Conservation (phyloP, 2,329 filamentous ascomycete genomes). For the Verticillium nonalfalfae region DNA sequence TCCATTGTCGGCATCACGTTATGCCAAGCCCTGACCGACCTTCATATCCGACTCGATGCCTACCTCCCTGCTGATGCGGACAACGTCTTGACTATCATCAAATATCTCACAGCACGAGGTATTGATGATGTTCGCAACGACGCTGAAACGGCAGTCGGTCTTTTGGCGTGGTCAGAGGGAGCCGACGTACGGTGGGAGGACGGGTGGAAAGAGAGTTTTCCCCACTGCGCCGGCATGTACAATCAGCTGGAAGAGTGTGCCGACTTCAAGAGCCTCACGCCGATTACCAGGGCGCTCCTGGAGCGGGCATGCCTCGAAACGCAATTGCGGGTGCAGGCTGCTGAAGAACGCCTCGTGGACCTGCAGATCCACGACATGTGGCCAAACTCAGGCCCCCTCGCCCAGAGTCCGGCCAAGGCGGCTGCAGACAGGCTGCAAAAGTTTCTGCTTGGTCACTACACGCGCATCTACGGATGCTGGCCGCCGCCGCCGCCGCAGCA, state of each 20-base stretch:
- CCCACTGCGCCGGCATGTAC: constrained; percentile 62
- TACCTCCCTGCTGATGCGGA: constrained; percentile 52
- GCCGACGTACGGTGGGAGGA: constrained; percentile 56
- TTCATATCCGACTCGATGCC: constrained; percentile 53
- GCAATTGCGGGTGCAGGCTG: constrained; percentile 54
- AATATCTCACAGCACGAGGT: constrained; percentile 51
- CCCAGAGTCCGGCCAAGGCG: constrained; percentile 35
- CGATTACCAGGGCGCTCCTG: constrained; percentile 56
- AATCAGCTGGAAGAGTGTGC: constrained; percentile 40
- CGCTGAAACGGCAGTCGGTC: constrained; percentile 49
- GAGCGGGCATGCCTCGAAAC: constrained; percentile 56
- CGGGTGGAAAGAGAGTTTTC: constrained; percentile 61
- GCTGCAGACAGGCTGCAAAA: constrained; percentile 54
- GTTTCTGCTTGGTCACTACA: constrained; percentile 55
- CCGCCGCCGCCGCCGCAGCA: constrained; percentile 34
- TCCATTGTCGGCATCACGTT: constrained; percentile 60
- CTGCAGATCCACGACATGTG: constrained; percentile 61
- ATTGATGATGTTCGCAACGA: constrained; percentile 61
- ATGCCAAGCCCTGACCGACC: constrained; percentile 55
- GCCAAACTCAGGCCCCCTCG: constrained; percentile 30
- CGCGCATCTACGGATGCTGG: constrained; percentile 52
- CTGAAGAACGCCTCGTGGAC: constrained; percentile 51
- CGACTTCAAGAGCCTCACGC: constrained; percentile 53
- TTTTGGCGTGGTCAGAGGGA: constrained; percentile 62
- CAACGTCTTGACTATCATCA: constrained; percentile 51